Base-by-base conservation (phyloP, 257 asterid genomes). In the Lithospermum erythrorhizon region DNA sequence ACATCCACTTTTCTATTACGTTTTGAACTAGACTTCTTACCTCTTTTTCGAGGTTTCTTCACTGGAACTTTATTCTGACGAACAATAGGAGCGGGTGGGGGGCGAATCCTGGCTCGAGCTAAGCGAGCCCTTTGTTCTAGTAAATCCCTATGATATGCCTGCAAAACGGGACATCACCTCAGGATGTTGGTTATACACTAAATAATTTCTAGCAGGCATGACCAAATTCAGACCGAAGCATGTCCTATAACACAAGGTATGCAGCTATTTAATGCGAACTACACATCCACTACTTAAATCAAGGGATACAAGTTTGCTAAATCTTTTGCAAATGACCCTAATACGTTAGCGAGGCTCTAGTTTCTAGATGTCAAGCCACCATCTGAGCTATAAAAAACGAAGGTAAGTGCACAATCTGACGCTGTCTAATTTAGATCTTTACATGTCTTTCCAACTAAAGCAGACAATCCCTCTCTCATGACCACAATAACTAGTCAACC, bases 61-160 rank as follows among this genome's bases (percentile, higher is more conserved):
- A 57, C 65, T 17, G 73, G 64, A 61, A 58, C 17, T 61, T 61
- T 76, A 65, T 35, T 35, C 45, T 35, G 73, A 20, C 51, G 72
- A 70, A 5, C 27, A 3, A 57, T 61, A 20, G 64, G 9, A 62
- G 70, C 56, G 9, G 90, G 89, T 61, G 73, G 79, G 68, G 72
- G 62, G 52, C 63, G 68, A 58, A 37, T 67, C 74, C 75, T 71
- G 15, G 71, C 57, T 55, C 32, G 63, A 57, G 82, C 76, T 76
- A 71, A 9, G 54, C 64, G 94, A 62, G 90, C 90, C 81, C 80
- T 84, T 77, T 79, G 87, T 69, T 79, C 90, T 81, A 93, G 62
- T 67, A 93, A 55, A 61, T 91, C 95, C 73, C 93, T 78, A 77
- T 91, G 98, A 78, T 89, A 91, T 59, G 82, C 85, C 98, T 89